A percentile compares a stretch with the other conserved stretches of the same genome.
These are phyloP conservation scores for Starmera stellimalicola DNA, from an alignment of 1,139 yeast species.

Conservation along the genomic window DNA sequence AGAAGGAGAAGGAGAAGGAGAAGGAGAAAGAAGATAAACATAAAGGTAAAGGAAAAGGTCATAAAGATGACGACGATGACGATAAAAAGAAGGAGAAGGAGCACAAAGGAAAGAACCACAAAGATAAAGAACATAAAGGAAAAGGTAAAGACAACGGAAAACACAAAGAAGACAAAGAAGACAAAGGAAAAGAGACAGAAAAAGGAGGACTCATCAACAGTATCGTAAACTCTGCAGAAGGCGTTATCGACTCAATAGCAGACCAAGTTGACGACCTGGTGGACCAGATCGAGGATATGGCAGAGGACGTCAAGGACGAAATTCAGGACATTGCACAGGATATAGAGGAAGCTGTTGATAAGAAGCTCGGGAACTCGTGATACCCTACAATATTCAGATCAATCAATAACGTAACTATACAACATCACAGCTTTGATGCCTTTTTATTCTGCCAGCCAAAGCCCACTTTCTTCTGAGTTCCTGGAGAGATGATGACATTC, in stretches of 20 bases:
- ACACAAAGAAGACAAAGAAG: slow-evolving; percentile 1
- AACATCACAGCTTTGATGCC: slow-evolving; percentile 9
- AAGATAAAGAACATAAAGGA: slow-evolving; percentile 3
- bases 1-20: slow-evolving; percentile 8
- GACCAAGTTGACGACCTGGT: slow-evolving; percentile 26
- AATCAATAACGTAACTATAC: background rate
- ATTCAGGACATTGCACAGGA: slow-evolving; percentile 4
- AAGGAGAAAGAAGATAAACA: slow-evolving; percentile 12
- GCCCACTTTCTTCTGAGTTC: slow-evolving; percentile 39
- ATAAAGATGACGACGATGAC: slow-evolving; percentile 5
- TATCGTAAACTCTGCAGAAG: slow-evolving; percentile 19
- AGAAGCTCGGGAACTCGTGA: background rate
- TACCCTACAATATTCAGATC: background rate
- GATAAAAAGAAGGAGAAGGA: slow-evolving; percentile 5
- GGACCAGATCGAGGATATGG: slow-evolving; percentile 23
- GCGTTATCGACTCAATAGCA: no score
- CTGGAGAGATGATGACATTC: slow-evolving; percentile 50
- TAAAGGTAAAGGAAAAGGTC: slow-evolving; percentile 5
- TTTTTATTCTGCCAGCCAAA: slow-evolving; percentile 58
- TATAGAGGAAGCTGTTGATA: background rate
- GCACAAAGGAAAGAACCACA: slow-evolving; percentile 10
- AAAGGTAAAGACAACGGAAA: background rate
- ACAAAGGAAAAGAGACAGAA: slow-evolving; percentile 3
- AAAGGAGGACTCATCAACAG: slow-evolving; percentile 8
- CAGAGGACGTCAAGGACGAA: slow-evolving; percentile 12